Conservation (phyloP, 768 basidiomycete genomes). For the Rhodotorula graminis region DNA sequence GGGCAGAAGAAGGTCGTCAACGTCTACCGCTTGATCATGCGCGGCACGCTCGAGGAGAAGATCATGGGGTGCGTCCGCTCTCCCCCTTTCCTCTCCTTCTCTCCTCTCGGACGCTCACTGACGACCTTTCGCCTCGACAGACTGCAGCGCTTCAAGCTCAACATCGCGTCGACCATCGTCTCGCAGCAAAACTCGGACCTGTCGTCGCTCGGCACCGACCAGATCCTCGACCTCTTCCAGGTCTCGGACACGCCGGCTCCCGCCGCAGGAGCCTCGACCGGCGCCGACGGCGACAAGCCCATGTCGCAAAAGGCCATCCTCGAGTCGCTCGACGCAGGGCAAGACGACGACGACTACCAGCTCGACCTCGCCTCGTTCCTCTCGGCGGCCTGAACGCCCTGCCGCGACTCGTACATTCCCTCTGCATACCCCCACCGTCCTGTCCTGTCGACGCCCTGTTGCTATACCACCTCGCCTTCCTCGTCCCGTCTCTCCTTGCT, state of each 20-base stretch:
- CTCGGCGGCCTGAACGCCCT: background rate
- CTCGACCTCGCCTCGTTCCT: conserved; percentile 15
- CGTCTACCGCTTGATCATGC: conserved; percentile 93
- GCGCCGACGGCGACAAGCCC: conserved; percentile 54
- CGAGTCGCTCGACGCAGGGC: conserved; percentile 84
- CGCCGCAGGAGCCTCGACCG: background rate
- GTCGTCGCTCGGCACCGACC: conserved; percentile 92
- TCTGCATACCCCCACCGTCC: background rate
- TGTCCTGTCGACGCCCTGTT: background rate
- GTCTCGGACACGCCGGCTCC: conserved; percentile 19
- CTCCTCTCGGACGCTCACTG: conserved; percentile 2
- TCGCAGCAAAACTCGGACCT: conserved; percentile 95
- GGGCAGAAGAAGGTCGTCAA: conserved; percentile 99
- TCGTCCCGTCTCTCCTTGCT: no score
- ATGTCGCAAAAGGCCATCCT: conserved; percentile 75
- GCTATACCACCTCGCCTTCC: background rate
- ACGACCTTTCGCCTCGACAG: conserved; percentile 49
- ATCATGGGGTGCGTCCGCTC: conserved; percentile 82
- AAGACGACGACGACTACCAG: conserved; percentile 75
- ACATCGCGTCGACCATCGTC: conserved; percentile 92
- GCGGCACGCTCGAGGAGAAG: conserved; percentile 96
- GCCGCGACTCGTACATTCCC: no score
- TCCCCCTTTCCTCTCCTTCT: background rate
- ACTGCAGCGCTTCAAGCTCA: conserved; percentile 95
- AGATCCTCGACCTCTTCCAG: conserved; percentile 84